Conservation (phyloP, 306 rosid genomes). For the Prosopis cineraria region DNA sequence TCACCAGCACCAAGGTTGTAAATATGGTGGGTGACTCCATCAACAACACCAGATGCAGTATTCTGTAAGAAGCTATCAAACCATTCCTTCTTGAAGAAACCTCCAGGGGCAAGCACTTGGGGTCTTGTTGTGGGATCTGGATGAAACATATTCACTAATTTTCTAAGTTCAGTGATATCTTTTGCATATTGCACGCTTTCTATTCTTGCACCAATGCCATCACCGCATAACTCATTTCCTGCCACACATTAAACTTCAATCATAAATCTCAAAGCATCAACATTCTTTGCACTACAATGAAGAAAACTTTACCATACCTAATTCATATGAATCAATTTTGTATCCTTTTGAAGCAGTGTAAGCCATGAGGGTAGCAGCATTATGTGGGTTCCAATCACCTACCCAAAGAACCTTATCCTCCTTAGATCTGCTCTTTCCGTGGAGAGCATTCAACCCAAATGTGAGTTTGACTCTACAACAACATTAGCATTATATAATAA, state of each 20-base stretch:
- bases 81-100: slow-evolving; percentile 62
- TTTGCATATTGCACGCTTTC: slow-evolving; percentile 56
- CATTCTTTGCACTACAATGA: background rate
- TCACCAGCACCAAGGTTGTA: slow-evolving; percentile 76
- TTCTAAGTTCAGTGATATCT: slow-evolving; percentile 47
- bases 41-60: slow-evolving; percentile 47
- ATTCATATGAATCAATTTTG: slow-evolving; percentile 61
- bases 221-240: slow-evolving; percentile 61
- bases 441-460: slow-evolving; percentile 56
- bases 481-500: background rate
- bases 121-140: slow-evolving; percentile 49
- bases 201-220: slow-evolving; percentile 49
- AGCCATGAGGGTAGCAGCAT: slow-evolving; percentile 52
- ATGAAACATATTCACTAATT: slow-evolving; percentile 39
- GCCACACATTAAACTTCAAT: background rate
- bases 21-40: slow-evolving; percentile 65
- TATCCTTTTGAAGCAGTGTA: slow-evolving; percentile 59
- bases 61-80: slow-evolving; percentile 49
- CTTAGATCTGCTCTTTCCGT: slow-evolving; percentile 42
- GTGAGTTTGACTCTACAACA: slow-evolving; percentile 49
- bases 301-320: slow-evolving; percentile 32
- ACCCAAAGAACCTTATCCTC: slow-evolving; percentile 38
- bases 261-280: background rate
- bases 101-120: slow-evolving; percentile 60
- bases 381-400: slow-evolving; percentile 57